Base-by-base conservation (phyloP, 192 early-diverging fungal species). In the Entophlyctis helioformis region DNA sequence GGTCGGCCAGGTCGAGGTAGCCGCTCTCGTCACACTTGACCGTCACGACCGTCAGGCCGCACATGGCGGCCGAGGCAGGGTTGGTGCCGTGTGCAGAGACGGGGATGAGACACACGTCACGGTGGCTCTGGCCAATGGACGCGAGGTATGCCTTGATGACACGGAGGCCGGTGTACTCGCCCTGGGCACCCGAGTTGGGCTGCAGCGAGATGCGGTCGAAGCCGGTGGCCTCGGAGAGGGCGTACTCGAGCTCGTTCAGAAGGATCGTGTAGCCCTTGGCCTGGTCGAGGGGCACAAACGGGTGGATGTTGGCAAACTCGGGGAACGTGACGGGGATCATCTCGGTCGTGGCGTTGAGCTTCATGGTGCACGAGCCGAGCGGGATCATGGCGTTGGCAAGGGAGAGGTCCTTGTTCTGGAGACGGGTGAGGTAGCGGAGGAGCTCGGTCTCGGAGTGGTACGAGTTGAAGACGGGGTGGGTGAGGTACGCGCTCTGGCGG, bases 271-370 rank as follows among this genome's bases (percentile, higher is more conserved):
- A 98, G 28, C 96, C 96, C 46, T 78, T 75, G n/a, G 91, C 81
- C 67, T 98, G 96, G 37, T 94, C 85, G 34, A 68, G 53, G 29
- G 96, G 96, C 8, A 85, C 96, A 56, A 98, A 98, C 44, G 96
- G 96, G 65, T 98, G 96, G 44, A 98, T 81, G 60, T 80, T 74
- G 51, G 76, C 76, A 55, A 98, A 94, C 59, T 96, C 93, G 32
- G 96, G 90, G 87, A 91, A 96, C 20, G 96, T 96, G 37, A 98
- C 81, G n/a, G 96, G 96, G 56, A 98, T 98, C 87, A 98, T 95
- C 72, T 98, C 90, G 19, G 88, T 89, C 33, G 96, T 96, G 37
- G 93, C 93, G 53, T 98, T 98, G 15, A 98, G 74, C 80, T 98
- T 96, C 96, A 98, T 98, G 47, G 96, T 98, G 76, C 96, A 98